A percentile compares a stretch with the other conserved stretches of the same genome.
phyloP scores from a whole-genome alignment of 768 basidiomycete species.

The Holtermannia corniformis region DNA sequence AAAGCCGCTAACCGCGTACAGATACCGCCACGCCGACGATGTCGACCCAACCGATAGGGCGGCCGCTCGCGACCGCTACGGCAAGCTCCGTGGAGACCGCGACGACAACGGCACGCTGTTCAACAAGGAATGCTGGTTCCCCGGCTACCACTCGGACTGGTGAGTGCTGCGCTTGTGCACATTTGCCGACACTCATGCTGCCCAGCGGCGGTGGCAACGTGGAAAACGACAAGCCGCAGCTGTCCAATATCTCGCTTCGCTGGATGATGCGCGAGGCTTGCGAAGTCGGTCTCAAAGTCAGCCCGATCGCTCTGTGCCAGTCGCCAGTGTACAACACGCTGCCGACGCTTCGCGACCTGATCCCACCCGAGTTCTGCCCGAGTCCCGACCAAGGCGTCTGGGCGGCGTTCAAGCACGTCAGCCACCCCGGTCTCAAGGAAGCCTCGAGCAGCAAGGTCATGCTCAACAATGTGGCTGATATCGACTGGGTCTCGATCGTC shows the following conservation, averaged over 20 bases:
- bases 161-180: not conserved
- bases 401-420: too few species aligned
- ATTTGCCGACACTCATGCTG: constrained; percentile 2
- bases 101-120: not conserved
- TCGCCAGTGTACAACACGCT: not conserved
- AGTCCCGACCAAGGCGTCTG: not conserved
- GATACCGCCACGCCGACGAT: not conserved
- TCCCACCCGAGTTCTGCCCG: too few species aligned
- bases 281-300: constrained; percentile 16
- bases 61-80: not conserved
- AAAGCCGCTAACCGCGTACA: too few species aligned
- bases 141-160: constrained; percentile 8
- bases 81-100: not conserved
- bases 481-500: not conserved
- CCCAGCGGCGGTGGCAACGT: constrained; percentile 11
- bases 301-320: constrained; percentile 6
- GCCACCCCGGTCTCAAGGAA: not conserved
- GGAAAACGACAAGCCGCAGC: not conserved
- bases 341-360: not conserved
- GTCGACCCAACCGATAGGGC: not conserved
- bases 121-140: constrained; percentile 14
- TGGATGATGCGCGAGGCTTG: constrained; percentile 29
- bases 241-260: constrained; percentile 15
- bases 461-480: not conserved
- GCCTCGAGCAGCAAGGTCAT: not conserved